Evolutionary conservation across 1,139 yeast genomes (phyloP).

Genomic region (Tardiomyces depauwii): DNA sequence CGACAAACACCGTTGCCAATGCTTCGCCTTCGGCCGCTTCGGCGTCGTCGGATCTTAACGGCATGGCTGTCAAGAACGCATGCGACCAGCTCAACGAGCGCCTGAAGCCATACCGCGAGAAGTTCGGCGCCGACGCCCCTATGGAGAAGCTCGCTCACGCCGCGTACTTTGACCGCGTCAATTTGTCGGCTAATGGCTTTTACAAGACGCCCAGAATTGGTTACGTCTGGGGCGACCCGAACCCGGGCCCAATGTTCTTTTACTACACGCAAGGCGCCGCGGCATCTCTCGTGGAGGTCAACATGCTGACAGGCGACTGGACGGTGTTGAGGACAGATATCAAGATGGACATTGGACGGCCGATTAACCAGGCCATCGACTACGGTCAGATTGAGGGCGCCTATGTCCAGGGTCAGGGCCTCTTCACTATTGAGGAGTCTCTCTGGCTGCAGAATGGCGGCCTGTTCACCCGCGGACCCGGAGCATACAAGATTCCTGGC

Average conservation of each 20-base stretch:
- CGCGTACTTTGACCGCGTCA: constrained; percentile 34
- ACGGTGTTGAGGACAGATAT: constrained; percentile 30
- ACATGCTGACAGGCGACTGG: constrained; percentile 38
- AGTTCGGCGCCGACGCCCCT: constrained; percentile 27
- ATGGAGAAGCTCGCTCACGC: constrained; percentile 30
- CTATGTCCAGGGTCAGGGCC: constrained; percentile 36
- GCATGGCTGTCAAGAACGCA: constrained; percentile 35
- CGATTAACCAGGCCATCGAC: constrained; percentile 36
- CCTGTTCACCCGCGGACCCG: constrained; percentile 36
- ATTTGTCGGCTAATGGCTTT: constrained; percentile 36
- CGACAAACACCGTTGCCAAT: constrained; percentile 35
- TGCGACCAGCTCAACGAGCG: constrained; percentile 34
- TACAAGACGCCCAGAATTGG: constrained; percentile 40
- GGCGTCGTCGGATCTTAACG: constrained; percentile 36
- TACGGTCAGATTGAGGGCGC: constrained; percentile 41
- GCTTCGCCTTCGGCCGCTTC: constrained; percentile 38
- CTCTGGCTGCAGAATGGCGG: constrained; percentile 33
- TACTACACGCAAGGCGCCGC: constrained; percentile 37
- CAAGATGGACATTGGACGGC: constrained; percentile 37
- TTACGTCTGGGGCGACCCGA: constrained; percentile 28
- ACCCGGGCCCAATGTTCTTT: constrained; percentile 34
- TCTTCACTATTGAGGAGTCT: constrained; percentile 36
- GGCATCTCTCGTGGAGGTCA: constrained; percentile 31
- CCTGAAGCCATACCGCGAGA: constrained; percentile 27
- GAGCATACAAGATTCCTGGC: constrained; percentile 38